These are phyloP conservation scores for Ophiostoma pallidulum DNA, from an alignment of 2,329 filamentous ascomycete genomes.

Conservation along the genomic window DNA sequence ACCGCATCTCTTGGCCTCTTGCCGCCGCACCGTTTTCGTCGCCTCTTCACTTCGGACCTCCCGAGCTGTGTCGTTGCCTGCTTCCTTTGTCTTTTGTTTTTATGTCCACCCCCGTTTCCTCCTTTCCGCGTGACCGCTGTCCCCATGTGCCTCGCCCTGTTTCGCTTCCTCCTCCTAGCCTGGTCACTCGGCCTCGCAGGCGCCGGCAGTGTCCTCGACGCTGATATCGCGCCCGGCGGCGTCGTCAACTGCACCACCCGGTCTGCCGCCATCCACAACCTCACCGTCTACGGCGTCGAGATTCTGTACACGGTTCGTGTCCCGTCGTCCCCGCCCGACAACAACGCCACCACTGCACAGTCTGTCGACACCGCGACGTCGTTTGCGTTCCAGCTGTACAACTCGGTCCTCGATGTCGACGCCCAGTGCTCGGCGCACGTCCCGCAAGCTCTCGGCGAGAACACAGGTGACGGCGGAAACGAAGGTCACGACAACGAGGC, in stretches of 20 bases:
- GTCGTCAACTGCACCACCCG: slow-evolving; percentile 1
- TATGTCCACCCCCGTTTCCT: too few relatives aligned
- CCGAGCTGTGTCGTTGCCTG: background rate
- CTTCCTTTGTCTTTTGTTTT: background rate
- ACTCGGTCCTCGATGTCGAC: slow-evolving; percentile 12
- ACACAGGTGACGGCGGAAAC: too few relatives aligned
- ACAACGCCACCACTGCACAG: background rate
- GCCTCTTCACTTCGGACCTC: too few relatives aligned
- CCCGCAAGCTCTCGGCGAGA: background rate
- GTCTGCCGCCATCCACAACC: slow-evolving; percentile 7
- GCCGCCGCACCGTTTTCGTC: too few relatives aligned
- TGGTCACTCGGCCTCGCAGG: too few relatives aligned
- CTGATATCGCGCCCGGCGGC: slow-evolving; percentile 1
- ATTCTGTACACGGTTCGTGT: slow-evolving; percentile 5
- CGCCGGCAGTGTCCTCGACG: too few relatives aligned
- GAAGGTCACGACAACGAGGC: too few relatives aligned
- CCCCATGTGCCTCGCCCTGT: too few relatives aligned
- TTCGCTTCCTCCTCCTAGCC: too few relatives aligned
- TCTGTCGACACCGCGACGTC: slow-evolving; percentile 7
- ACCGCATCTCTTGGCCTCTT: too few relatives aligned
- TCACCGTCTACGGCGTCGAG: slow-evolving; percentile 9
- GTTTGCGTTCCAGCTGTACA: slow-evolving; percentile 14
- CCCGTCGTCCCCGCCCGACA: background rate
- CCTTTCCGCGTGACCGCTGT: too few relatives aligned
- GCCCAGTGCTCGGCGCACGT: slow-evolving; percentile 14